phyloP scores from a whole-genome alignment of 805 yeast species.

The Yamadazyma nakazawae region DNA sequence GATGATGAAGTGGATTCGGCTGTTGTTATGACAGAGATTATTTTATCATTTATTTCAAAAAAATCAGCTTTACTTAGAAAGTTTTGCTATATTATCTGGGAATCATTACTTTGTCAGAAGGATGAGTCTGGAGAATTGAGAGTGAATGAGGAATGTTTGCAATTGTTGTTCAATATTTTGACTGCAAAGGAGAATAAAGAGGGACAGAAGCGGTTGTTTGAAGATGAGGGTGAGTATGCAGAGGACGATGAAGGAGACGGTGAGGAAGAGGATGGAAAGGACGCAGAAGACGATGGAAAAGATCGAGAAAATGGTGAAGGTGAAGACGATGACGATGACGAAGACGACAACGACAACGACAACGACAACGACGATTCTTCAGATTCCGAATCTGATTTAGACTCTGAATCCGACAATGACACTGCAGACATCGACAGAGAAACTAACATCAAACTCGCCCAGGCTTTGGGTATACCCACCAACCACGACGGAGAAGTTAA shows the following conservation, averaged over 20 bases:
- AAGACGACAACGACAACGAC: conserved; percentile 10
- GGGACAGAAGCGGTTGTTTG: conserved; percentile 76
- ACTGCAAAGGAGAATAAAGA: conserved; percentile 69
- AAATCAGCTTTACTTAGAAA: conserved; percentile 36
- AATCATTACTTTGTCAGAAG: conserved; percentile 33
- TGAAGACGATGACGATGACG: conserved; percentile 18
- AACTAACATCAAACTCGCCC: conserved; percentile 63
- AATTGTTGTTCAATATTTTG: conserved; percentile 35
- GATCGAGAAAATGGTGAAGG: conserved; percentile 20
- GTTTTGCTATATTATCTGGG: conserved; percentile 40
- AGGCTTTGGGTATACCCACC: conserved; percentile 65
- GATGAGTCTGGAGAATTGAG: conserved; percentile 23
- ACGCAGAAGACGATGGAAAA: conserved; percentile 16
- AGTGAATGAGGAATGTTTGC: conserved; percentile 30
- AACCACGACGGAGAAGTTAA: conserved; percentile 42
- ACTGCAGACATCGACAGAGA: conserved; percentile 29
- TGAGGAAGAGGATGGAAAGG: conserved; percentile 27
- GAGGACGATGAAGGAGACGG: conserved; percentile 28
- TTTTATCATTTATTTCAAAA: conserved; percentile 43
- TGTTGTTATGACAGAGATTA: conserved; percentile 40
- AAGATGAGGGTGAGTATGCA: conserved; percentile 43
- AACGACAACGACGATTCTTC: not conserved
- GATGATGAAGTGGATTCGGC: conserved; percentile 32
- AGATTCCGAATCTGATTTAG: conserved; percentile 12
- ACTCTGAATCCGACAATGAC: conserved; percentile 15